These are phyloP conservation scores for Boletus calvinii DNA, from an alignment of 1,284 basidiomycete species.

Conservation along the genomic window DNA sequence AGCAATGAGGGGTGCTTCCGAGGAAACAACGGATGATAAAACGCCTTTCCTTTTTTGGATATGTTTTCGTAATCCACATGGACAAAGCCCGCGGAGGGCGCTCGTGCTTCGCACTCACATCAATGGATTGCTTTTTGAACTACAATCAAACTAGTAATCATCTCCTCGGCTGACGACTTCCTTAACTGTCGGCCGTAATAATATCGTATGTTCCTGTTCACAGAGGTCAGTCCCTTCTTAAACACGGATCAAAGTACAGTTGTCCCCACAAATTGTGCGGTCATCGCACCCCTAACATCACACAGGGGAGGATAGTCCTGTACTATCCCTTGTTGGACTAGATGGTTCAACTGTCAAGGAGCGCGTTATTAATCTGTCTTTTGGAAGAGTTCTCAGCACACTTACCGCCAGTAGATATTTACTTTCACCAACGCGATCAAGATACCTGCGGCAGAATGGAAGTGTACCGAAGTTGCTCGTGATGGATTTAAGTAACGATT, in stretches of 20 bases:
- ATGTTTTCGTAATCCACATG: conserved; percentile 16
- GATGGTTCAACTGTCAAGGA: conserved; percentile 72
- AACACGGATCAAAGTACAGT: neutral
- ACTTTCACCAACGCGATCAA: conserved; percentile 92
- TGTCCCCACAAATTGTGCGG: conserved; percentile 85
- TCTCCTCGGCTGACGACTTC: conserved; percentile 95
- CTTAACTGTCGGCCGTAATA: conserved; percentile 88
- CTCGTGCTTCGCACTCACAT: conserved; percentile 11
- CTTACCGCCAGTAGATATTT: conserved; percentile 90
- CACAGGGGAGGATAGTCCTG: conserved; percentile 93
- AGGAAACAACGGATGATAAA: neutral
- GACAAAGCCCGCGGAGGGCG: neutral
- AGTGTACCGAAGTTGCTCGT: conserved; percentile 94
- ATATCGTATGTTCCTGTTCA: conserved; percentile 85
- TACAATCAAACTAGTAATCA: conserved; percentile 64
- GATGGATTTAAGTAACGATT: conserved; percentile 85
- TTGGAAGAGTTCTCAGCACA: conserved; percentile 11
- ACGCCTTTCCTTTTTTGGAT: conserved; percentile 23
- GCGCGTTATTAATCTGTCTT: neutral
- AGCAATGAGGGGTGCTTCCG: neutral
- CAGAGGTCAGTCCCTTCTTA: conserved; percentile 6
- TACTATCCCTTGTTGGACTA: conserved; percentile 88
- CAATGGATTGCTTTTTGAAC: conserved; percentile 1
- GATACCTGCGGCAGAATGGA: conserved; percentile 94
- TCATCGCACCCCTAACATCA: conserved; percentile 83